A percentile compares a stretch with the other conserved stretches of the same genome.
Evolutionary conservation across 2,329 filamentous ascomycete genomes (phyloP).

Genomic region (Fusarium irregulare): DNA sequence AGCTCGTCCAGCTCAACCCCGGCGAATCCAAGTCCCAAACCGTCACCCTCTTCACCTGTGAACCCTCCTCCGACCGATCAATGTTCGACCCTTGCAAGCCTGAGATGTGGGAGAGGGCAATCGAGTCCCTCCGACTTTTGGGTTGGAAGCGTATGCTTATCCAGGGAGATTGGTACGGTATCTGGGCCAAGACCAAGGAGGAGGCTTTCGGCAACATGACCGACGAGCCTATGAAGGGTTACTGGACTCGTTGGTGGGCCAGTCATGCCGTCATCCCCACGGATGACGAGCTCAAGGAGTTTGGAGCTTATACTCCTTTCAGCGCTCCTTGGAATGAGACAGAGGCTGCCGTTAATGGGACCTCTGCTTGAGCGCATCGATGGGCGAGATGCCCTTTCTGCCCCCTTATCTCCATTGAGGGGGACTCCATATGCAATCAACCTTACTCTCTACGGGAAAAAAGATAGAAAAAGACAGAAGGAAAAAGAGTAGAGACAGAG

Average conservation of each 20-base stretch:
- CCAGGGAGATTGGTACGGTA: not conserved
- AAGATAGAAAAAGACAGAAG: not conserved
- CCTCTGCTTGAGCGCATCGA: not conserved
- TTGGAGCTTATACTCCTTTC: not conserved
- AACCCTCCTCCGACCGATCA: fast-evolving
- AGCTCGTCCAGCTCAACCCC: not conserved
- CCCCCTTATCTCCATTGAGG: not conserved
- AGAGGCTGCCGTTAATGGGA: not conserved
- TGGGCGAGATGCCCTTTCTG: not conserved
- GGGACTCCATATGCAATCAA: not conserved
- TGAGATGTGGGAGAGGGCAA: not conserved
- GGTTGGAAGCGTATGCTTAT: not conserved
- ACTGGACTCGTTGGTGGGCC: not conserved
- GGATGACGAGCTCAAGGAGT: not conserved
- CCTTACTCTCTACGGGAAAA: not conserved
- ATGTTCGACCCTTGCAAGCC: not conserved
- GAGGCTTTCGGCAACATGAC: not conserved
- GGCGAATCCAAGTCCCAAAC: not conserved
- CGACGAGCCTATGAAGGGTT: not conserved
- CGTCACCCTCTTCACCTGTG: not conserved
- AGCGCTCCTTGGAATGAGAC: not conserved
- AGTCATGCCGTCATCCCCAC: not conserved
- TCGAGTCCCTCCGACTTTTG: not conserved
- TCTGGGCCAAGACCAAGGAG: not conserved
- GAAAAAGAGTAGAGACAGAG: not conserved